phyloP scores from a whole-genome alignment of 306 rosid genomes.

The Datisca glomerata region DNA sequence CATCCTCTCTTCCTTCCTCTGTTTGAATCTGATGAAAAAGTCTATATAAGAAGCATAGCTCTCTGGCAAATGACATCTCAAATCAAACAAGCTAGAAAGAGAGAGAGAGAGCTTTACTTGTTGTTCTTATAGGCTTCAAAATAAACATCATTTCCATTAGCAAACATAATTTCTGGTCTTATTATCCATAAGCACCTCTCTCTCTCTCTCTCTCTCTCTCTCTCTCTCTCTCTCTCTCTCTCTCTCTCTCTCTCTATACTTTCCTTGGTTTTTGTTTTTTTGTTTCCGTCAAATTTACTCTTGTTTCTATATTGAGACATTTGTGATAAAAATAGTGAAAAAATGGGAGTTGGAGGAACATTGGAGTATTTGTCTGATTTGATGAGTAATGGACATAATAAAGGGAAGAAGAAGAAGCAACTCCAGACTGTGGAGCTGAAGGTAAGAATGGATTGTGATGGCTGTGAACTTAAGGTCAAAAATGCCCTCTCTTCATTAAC shows the following conservation, averaged over 20 bases:
- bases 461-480: conserved; percentile 91
- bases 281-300: too few relatives aligned
- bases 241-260: background rate
- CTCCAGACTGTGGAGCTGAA: conserved; percentile 76
- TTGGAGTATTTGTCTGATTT: conserved; percentile 74
- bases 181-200: too few relatives aligned
- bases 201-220: background rate
- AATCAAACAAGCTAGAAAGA: too few relatives aligned
- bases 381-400: conserved; percentile 37
- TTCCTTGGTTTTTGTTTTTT: too few relatives aligned
- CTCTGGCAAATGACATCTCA: too few relatives aligned
- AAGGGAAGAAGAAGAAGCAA: conserved; percentile 51
- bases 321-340: conserved; percentile 2
- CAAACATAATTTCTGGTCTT: too few relatives aligned
- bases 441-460: conserved; percentile 95
- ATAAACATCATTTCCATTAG: too few relatives aligned
- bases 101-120: too few relatives aligned
- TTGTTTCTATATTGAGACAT: background rate
- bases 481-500: conserved; percentile 62
- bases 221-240: background rate
- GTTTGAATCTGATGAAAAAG: too few relatives aligned
- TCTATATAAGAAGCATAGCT: too few relatives aligned
- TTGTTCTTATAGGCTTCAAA: too few relatives aligned
- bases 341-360: conserved; percentile 81
- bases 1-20: too few relatives aligned